phyloP scores from a whole-genome alignment of 805 yeast species.

The Candida schatavii region DNA sequence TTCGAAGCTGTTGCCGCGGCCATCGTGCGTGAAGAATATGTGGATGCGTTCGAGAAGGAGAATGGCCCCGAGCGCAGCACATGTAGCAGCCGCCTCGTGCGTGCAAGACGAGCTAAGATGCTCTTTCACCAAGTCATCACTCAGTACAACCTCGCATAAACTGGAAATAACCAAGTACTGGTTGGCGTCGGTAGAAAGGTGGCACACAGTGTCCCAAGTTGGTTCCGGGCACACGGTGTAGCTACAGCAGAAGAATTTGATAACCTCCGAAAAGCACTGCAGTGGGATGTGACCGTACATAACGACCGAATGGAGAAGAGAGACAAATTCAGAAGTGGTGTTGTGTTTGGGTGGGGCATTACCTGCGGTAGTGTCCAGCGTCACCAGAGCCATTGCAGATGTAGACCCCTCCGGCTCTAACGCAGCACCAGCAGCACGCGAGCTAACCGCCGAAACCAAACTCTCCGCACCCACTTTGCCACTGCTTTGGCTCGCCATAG shows the following conservation, averaged over 20 bases:
- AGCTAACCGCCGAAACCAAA: too few species aligned
- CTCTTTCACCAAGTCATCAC: not conserved
- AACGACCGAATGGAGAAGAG: slow-evolving; percentile 42
- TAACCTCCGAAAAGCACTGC: slow-evolving; percentile 28
- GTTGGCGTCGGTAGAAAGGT: slow-evolving; percentile 36
- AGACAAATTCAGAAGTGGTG: slow-evolving; percentile 32
- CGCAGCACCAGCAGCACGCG: too few species aligned
- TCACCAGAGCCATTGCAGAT: not conserved
- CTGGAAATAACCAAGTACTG: slow-evolving; percentile 21
- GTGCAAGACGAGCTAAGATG: not conserved
- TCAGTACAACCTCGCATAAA: slow-evolving; percentile 19
- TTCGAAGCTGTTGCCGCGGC: not conserved
- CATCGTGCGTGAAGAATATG: not conserved
- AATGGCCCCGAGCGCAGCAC: slow-evolving; percentile 15
- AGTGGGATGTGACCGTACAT: slow-evolving; percentile 48
- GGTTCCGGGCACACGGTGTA: slow-evolving; percentile 15
- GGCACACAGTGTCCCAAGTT: slow-evolving; percentile 38
- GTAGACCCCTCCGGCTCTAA: not conserved
- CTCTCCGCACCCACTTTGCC: too few species aligned
- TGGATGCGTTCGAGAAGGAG: slow-evolving; percentile 12
- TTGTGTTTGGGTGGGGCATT: slow-evolving; percentile 15
- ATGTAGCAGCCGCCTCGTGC: too few species aligned
- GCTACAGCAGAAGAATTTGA: slow-evolving; percentile 47
- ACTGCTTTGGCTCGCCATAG: not conserved
- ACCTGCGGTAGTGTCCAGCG: not conserved